Base-by-base conservation (phyloP, 192 early-diverging fungal species). In the Rhizoclosmatium globosum region DNA sequence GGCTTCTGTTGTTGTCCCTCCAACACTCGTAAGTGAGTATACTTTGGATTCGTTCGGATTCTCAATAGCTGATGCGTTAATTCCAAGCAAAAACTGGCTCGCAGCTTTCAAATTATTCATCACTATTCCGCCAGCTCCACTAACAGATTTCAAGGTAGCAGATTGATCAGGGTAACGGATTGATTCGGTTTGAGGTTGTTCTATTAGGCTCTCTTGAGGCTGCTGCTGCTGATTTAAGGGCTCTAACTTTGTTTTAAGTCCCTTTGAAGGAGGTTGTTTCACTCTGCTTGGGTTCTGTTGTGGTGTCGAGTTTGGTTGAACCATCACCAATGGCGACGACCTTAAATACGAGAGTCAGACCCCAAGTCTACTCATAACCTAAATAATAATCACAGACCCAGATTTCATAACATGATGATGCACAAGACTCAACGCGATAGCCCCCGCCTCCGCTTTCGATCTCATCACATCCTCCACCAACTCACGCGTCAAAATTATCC, bases 361-460 rank as follows among this genome's bases (percentile, higher is more conserved):
- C 50, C 50, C 50, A 53, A 53, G 17, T 53, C 6, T 53, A 0
- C 6, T 9, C 7, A 21, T 7, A 64, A 64, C 13, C 11, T 64
- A 38, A 11, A 38, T 64, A 38, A 41, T 41, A 64, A 7, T 64
- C 0, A 1, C 56, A 64, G 17, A 73, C 74, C 57, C 50, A 21
- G 59, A 81, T 64, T 72, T 83, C 47, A 77, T 81, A 47, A 83
- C 68, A 60, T 83, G 82, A 43, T 66, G 47, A 58, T 81, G 76
- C 7, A 86, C 65, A 15, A 85, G 58, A 19, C 78, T 76, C 21
- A 87, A 59, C 9, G 85, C 72, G 2, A 81, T 59, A 42, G 76
- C 77, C 13, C 79, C 79, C n/a, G 83, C 68, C 9, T 87, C 79
- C 1, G 82, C 64, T 44, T 80, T 79, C n/a, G 73, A 68, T 21